Conservation (phyloP, 176 grass and related monocot genomes). For the Oryza longistaminata region DNA sequence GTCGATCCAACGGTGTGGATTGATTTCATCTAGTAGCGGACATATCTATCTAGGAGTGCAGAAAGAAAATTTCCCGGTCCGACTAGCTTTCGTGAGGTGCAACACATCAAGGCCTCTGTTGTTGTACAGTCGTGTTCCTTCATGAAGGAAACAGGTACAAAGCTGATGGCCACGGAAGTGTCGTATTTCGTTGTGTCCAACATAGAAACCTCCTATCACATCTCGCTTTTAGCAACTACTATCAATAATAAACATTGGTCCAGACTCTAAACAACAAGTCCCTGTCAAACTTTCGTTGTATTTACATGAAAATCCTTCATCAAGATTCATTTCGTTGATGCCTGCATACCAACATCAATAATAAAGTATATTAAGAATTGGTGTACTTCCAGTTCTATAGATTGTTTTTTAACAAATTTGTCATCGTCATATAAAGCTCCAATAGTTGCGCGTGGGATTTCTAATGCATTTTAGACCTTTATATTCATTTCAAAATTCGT, state of each 20-base stretch:
- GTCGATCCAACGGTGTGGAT: too few relatives aligned
- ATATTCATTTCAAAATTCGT: neutral
- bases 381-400: neutral
- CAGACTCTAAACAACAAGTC: neutral
- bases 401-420: neutral
- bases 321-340: neutral
- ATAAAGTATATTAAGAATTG: neutral
- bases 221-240: conserved; percentile 9
- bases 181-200: neutral
- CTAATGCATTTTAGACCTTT: neutral
- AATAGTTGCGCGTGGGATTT: too few relatives aligned
- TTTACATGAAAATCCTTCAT: neutral
- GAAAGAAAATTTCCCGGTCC: neutral
- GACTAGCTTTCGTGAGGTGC: neutral
- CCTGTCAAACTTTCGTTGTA: neutral
- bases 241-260: neutral
- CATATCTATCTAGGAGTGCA: too few relatives aligned
- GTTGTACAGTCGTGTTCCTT: conserved; percentile 12
- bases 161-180: neutral
- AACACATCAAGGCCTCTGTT: neutral
- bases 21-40: too few relatives aligned
- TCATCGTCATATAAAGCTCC: neutral
- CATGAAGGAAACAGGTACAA: neutral
- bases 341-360: neutral
- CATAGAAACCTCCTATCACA: neutral